phyloP scores from a whole-genome alignment of 2,329 filamentous ascomycete genomes.

The Monilinia polystroma region DNA sequence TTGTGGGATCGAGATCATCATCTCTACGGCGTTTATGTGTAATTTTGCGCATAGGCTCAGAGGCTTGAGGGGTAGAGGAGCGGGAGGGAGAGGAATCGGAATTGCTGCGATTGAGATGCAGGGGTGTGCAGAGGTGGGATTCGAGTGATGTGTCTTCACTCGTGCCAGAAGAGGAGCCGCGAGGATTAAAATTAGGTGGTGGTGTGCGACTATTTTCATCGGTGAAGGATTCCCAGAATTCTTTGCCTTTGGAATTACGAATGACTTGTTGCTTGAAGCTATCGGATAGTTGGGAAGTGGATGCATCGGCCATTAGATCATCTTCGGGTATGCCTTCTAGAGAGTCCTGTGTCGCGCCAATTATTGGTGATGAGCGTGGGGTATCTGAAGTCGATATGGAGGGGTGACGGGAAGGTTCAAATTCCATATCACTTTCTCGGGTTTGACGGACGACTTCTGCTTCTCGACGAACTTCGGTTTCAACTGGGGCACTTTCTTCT shows the following conservation, averaged over 20 bases:
- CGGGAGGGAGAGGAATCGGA: constrained; percentile 37
- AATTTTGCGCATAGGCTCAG: constrained; percentile 75
- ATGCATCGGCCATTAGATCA: constrained; percentile 59
- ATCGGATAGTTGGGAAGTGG: constrained; percentile 48
- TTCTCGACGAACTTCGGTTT: constrained; percentile 85
- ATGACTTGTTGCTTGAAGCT: constrained; percentile 75
- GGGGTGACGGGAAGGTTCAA: constrained; percentile 48
- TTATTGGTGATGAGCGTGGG: constrained; percentile 64
- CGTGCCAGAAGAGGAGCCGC: constrained; percentile 58
- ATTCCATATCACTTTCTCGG: constrained; percentile 77
- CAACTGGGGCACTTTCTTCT: constrained; percentile 84
- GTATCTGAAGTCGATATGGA: constrained; percentile 46
- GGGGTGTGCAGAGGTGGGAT: constrained; percentile 33
- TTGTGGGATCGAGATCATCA: constrained; percentile 83
- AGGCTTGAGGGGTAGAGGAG: constrained; percentile 47
- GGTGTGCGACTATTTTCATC: constrained; percentile 58
- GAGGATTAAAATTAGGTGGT: constrained; percentile 55
- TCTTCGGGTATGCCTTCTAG: constrained; percentile 72
- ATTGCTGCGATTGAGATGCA: constrained; percentile 30
- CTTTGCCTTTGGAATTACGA: constrained; percentile 68
- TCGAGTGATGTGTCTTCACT: constrained; percentile 63
- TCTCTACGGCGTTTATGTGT: constrained; percentile 83
- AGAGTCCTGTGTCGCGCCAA: constrained; percentile 59
- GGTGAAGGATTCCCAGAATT: constrained; percentile 79
- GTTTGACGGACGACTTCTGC: constrained; percentile 95